These are phyloP conservation scores for Eutrema salsugineum DNA, from an alignment of 441 rosid species.

Conservation along the genomic window DNA sequence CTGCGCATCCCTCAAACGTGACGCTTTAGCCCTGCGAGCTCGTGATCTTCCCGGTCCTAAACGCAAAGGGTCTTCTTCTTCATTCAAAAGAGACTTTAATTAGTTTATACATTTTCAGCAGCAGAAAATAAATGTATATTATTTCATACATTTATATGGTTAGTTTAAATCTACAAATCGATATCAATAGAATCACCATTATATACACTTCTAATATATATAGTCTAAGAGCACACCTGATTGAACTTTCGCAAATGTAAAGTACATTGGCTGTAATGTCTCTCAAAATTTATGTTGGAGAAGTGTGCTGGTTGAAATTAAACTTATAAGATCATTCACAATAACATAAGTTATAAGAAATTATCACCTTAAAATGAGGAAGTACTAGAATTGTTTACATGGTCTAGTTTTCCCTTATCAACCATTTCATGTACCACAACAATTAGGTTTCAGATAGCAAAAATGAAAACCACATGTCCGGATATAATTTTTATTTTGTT, in stretches of 20 bases:
- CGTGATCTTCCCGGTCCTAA: no score
- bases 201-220: not conserved
- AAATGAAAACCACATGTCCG: no score
- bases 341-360: no score
- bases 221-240: not conserved
- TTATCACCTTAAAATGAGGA: no score
- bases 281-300: not conserved
- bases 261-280: not conserved
- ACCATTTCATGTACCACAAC: no score
- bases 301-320: not conserved
- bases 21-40: no score
- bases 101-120: not conserved
- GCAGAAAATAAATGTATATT: not conserved
- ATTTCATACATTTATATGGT: not conserved
- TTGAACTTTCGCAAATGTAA: not conserved
- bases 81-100: conserved; percentile 16
- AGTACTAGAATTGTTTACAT: no score
- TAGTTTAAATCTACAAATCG: not conserved
- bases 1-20: no score
- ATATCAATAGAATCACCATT: not conserved
- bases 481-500: no score
- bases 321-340: not conserved
- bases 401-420: no score
- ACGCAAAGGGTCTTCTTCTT: no score
- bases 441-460: no score